phyloP scores from a whole-genome alignment of 352 stramenopile genomes.

The Pythium plurisporium region DNA sequence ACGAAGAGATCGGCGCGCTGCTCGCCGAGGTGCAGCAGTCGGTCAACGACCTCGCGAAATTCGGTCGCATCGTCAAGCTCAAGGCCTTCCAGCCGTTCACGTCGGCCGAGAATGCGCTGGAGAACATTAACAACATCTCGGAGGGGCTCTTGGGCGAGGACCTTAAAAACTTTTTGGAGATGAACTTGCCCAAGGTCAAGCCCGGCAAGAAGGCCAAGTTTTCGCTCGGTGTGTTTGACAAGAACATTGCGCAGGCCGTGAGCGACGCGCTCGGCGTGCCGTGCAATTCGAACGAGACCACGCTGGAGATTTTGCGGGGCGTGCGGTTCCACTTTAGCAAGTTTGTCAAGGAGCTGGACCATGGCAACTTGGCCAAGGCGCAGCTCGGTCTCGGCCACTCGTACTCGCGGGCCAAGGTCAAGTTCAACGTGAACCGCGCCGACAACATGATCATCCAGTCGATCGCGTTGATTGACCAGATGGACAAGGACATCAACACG shows the following conservation, averaged over 20 bases:
- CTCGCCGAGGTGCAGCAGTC: constrained; percentile 89
- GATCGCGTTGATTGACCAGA: constrained; percentile 98
- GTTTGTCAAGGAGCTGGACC: constrained; percentile 97
- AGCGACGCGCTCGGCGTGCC: constrained; percentile 92
- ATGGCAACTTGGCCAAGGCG: constrained; percentile 95
- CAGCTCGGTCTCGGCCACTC: constrained; percentile 98
- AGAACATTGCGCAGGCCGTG: constrained; percentile 92
- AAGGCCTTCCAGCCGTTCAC: constrained; percentile 99
- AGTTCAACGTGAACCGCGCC: constrained; percentile 99
- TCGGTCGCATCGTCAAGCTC: constrained; percentile 97
- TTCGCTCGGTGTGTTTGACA: constrained; percentile 92
- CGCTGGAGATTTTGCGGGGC: constrained; percentile 94
- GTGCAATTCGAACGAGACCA: constrained; percentile 97
- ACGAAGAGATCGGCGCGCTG: constrained; percentile 94
- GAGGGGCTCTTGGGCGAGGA: constrained; percentile 92
- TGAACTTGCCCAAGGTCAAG: constrained; percentile 98
- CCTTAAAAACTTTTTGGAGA: constrained; percentile 98
- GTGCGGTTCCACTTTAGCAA: constrained; percentile 97
- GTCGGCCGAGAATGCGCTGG: constrained; percentile 97
- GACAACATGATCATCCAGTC: constrained; percentile 99
- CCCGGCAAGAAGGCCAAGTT: constrained; percentile 89
- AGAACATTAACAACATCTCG: constrained; percentile 99
- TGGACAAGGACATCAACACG: constrained; percentile 99
- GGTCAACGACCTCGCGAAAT: constrained; percentile 92
- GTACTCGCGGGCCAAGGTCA: constrained; percentile 98